phyloP scores from a whole-genome alignment of 495 filamentous ascomycete genomes.

The Thozetella sp. region DNA sequence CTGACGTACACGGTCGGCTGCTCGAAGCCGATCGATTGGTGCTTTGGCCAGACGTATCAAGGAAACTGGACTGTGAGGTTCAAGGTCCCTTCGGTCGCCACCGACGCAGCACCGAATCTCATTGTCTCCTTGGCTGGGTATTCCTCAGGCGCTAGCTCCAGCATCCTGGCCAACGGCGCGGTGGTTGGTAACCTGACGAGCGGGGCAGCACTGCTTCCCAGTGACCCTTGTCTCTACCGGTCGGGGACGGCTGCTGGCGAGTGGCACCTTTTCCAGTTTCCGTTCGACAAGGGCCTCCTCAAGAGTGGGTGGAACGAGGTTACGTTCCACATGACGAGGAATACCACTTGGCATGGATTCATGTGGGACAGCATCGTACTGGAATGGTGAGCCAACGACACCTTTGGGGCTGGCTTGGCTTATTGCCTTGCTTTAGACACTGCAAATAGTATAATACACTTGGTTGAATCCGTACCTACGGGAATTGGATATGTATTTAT shows the following conservation, averaged over 20 bases:
- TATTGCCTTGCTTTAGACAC: no score
- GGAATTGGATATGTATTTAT: no score
- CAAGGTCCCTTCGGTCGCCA: not conserved
- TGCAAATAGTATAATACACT: no score
- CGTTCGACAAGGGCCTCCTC: conserved; percentile 13
- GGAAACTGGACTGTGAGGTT: conserved; percentile 37
- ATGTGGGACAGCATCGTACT: conserved; percentile 25
- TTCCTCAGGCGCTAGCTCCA: conserved; percentile 16
- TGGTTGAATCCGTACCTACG: no score
- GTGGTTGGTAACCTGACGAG: conserved; percentile 15
- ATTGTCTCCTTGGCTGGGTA: conserved; percentile 30
- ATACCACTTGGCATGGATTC: conserved; percentile 22
- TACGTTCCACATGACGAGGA: conserved; percentile 19
- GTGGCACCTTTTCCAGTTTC: conserved; percentile 34
- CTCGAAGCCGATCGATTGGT: conserved; percentile 30
- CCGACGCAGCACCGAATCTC: conserved; percentile 11
- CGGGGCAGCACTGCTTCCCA: conserved; percentile 9
- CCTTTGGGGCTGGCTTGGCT: no score
- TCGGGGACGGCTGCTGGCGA: conserved; percentile 33
- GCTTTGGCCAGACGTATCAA: conserved; percentile 32
- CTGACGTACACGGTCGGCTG: conserved; percentile 31
- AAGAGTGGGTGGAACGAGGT: conserved; percentile 19
- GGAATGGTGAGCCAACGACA: conserved; percentile 14
- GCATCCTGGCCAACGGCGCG: conserved; percentile 22
- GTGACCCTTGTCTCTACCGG: conserved; percentile 31